These are phyloP conservation scores for Macrolepiota fuliginosa DNA, from an alignment of 768 basidiomycete species.

Conservation along the genomic window DNA sequence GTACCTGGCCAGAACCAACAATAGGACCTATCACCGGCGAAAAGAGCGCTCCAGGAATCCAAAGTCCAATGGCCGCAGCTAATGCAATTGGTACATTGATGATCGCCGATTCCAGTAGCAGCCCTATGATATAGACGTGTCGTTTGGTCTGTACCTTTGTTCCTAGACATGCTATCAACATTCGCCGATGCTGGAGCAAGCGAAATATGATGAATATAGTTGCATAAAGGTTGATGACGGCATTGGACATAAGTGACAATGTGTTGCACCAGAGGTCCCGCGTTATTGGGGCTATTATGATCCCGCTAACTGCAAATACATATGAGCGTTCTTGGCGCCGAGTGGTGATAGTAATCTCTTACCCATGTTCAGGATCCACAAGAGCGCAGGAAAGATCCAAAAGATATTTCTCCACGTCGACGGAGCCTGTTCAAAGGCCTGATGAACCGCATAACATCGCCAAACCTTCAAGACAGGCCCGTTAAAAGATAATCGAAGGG, in stretches of 20 bases:
- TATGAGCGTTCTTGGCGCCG: not conserved
- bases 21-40: too few species aligned
- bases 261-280: too few species aligned
- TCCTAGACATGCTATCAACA: not conserved
- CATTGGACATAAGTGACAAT: not conserved
- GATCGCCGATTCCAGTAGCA: not conserved
- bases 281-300: not conserved
- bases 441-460: slow-evolving; percentile 5
- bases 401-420: not conserved
- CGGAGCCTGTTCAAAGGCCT: not conserved
- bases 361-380: not conserved
- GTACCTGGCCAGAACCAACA: too few species aligned
- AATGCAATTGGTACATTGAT: slow-evolving; percentile 1
- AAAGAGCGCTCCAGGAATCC: too few species aligned
- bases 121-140: not conserved
- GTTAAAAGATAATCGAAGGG: not conserved
- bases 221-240: not conserved
- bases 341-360: not conserved
- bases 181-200: not conserved
- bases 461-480: not conserved
- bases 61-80: not conserved
- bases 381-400: not conserved
- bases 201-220: not conserved
- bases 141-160: not conserved
- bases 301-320: not conserved